Evolutionary conservation across 2,329 filamentous ascomycete genomes (phyloP), one percentile per base, ranked within the genome.

Genomic region (Thermoascus crustaceus): DNA sequence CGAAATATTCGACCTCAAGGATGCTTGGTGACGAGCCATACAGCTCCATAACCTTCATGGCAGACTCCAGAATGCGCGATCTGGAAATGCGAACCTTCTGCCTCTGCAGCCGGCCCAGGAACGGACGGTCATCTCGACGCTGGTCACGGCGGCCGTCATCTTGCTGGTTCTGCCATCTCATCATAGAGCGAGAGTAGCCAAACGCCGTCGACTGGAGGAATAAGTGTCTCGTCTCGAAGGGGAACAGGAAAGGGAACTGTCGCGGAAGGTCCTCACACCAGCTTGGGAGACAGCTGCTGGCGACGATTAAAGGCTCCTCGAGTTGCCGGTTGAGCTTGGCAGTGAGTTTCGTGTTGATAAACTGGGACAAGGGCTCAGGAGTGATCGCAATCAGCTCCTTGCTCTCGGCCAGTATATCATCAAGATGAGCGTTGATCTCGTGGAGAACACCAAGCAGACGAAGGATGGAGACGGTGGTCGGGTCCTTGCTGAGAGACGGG

Each of bases 131-230:
- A 47, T 96, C 89, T 31, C 86, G 74, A 43, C 79, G 82, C 30
- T 87, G 80, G 50, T 94, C 85, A 34, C 84, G 78, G 26, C 89
- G 76, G 37, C 75, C 78, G 40, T 94, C 88, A 45, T 86, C 87
- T 56, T 95, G 87, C 1, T 85, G 80, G 52, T 85, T 94, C 63
- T 96, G 91, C 93, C 93, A 98, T 57, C 89, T 78, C 40, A 82
- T 83, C 91, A 98, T 96, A 11, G 91, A 95, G 43, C 91, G 78
- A 26, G 89, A 89, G 66, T 98, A 98, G 14, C 91, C 91, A 55
- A 98, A 98, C 0, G 91, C 95, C 0, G 93, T 98, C 2, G 89
- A 98, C 62, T 96, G 91, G 21, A 98, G 67, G 72, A 98, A 98
- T 23, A 98, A 69, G 61, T 98, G 89, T 8, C 91, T 80, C 1